Conservation (phyloP, 2,329 filamentous ascomycete species). For the Aspergillus ibericus region DNA sequence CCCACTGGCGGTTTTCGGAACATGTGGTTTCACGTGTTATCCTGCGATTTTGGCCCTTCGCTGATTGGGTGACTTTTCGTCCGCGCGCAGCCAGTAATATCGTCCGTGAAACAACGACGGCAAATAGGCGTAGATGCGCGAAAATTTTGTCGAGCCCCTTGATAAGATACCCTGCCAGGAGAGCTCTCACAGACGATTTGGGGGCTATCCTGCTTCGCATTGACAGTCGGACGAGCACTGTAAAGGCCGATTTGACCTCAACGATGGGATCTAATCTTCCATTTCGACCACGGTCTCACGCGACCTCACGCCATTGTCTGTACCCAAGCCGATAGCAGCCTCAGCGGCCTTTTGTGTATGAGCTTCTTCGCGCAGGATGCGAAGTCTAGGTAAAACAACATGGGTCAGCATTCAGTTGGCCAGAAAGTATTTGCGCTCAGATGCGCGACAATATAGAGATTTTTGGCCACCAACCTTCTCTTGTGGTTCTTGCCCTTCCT, state of each 20-base stretch:
- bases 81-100: conserved; percentile 17
- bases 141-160: conserved; percentile 3
- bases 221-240: neutral
- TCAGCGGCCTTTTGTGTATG: conserved; percentile 86
- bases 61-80: conserved; percentile 19
- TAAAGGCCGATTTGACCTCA: neutral
- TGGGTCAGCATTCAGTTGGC: conserved; percentile 11
- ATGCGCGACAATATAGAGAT: neutral
- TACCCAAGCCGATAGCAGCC: conserved; percentile 70
- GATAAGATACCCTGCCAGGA: neutral
- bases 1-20: conserved; percentile 33
- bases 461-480: conserved; percentile 63
- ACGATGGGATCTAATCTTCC: conserved; percentile 33
- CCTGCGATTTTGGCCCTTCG: conserved; percentile 7
- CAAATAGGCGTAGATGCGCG: conserved; percentile 6
- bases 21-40: conserved; percentile 23
- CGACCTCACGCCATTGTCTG: conserved; percentile 62
- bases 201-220: neutral
- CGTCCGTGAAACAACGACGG: conserved; percentile 14
- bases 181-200: neutral
- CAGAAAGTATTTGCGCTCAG: conserved; percentile 3
- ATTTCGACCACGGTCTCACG: conserved; percentile 42
- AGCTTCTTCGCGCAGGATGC: conserved; percentile 77
- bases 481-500: conserved; percentile 89
- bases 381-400: conserved; percentile 58